These are phyloP conservation scores for Xylaria digitata DNA, from an alignment of 2,329 filamentous ascomycete genomes.

Conservation along the genomic window DNA sequence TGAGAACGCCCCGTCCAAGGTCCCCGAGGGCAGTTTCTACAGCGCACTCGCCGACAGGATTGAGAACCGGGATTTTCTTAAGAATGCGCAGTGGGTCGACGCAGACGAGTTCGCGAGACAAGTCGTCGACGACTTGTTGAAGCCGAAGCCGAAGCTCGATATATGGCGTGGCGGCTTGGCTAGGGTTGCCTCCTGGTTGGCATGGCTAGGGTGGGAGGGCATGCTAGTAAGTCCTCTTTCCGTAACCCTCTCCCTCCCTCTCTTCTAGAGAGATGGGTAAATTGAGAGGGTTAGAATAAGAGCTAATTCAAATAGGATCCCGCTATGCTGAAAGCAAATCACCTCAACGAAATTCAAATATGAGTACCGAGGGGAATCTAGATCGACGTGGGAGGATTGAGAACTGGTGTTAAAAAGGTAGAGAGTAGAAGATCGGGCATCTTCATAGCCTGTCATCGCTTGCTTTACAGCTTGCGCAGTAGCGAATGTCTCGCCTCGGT, in stretches of 20 bases:
- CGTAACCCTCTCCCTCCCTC: too few relatives aligned
- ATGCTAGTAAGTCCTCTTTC: conserved; percentile 45
- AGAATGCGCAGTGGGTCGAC: conserved; percentile 42
- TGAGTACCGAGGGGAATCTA: background rate
- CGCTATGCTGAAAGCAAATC: conserved; percentile 38
- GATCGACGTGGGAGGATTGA: background rate
- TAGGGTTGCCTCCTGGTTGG: conserved; percentile 45
- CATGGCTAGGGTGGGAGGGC: conserved; percentile 49
- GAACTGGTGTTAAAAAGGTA: background rate
- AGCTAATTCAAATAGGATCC: conserved; percentile 41
- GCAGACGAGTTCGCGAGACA: conserved; percentile 47
- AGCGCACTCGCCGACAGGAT: conserved; percentile 41
- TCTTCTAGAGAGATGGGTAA: background rate
- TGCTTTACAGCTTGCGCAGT: background rate
- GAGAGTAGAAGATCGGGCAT: background rate
- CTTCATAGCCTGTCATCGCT: background rate
- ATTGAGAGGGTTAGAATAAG: background rate
- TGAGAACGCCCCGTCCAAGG: conserved; percentile 41
- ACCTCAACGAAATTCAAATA: conserved; percentile 38
- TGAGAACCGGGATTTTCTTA: conserved; percentile 47
- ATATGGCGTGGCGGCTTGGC: conserved; percentile 49
- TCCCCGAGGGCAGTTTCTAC: conserved; percentile 49
- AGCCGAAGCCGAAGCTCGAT: conserved; percentile 40
- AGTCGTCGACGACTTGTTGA: conserved; percentile 47
- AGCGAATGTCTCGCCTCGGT: background rate